Evolutionary conservation across 345 rosid species (phyloP).

Genomic region (Syzygium oleosum): DNA sequence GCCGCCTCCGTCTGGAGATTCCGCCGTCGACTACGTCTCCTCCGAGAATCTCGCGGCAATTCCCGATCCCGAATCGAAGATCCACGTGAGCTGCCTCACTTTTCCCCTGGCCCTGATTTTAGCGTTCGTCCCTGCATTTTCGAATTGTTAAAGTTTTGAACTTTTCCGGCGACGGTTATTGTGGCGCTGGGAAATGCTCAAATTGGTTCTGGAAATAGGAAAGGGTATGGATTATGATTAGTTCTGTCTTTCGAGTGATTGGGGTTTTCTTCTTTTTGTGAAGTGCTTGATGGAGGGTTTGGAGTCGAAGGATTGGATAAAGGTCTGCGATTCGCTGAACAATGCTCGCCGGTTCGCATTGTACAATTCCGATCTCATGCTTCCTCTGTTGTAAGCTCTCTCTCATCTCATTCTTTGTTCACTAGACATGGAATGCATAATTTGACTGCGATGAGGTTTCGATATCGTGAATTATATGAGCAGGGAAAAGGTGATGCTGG

Average conservation of each 20-base stretch:
- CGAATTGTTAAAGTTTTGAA: neutral
- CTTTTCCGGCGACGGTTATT: neutral
- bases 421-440: neutral
- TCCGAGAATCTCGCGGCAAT: slow-evolving; percentile 52
- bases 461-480: neutral
- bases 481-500: slow-evolving; percentile 66
- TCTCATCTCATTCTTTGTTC: neutral
- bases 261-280: neutral
- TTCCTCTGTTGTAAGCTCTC: slow-evolving; percentile 18
- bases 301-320: slow-evolving; percentile 71
- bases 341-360: slow-evolving; percentile 52
- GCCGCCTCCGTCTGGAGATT: slow-evolving; percentile 21
- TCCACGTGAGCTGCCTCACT: slow-evolving; percentile 23
- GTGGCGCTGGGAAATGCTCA: neutral
- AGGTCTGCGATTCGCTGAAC: slow-evolving; percentile 63
- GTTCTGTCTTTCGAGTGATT: neutral
- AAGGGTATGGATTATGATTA: neutral
- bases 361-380: slow-evolving; percentile 54
- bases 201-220: neutral
- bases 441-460: neutral
- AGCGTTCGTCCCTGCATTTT: neutral
- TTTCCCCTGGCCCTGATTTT: neutral
- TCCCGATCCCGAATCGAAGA: slow-evolving; percentile 38
- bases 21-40: slow-evolving; percentile 48
- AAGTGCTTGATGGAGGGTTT: slow-evolving; percentile 54